phyloP scores from a whole-genome alignment of 2,329 filamentous ascomycete species.

The Trichophyton equinum region DNA sequence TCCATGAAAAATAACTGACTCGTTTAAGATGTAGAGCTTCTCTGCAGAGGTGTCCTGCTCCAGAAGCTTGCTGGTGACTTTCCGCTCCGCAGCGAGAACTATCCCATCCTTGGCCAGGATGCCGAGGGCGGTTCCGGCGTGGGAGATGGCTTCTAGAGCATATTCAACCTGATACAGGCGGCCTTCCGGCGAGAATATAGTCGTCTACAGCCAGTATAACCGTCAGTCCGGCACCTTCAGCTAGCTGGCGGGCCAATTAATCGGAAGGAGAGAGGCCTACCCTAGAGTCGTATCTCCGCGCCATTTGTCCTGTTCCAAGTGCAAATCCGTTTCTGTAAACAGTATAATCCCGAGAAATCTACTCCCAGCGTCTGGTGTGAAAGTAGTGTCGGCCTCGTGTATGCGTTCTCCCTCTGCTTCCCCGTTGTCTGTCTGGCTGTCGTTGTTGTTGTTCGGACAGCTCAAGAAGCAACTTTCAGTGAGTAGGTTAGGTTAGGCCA shows the following conservation, averaged over 20 bases:
- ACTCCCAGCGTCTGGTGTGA: background rate
- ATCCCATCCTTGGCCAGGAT: conserved; percentile 98
- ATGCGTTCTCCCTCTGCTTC: background rate
- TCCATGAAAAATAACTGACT: conserved; percentile 47
- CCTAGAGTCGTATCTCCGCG: conserved; percentile 92
- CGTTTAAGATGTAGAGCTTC: conserved; percentile 98
- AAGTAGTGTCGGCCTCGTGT: background rate
- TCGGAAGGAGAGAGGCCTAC: conserved; percentile 42
- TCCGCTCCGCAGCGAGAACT: conserved; percentile 91
- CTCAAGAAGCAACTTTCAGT: conserved; percentile 9
- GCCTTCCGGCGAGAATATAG: conserved; percentile 98
- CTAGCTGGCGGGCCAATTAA: conserved; percentile 6
- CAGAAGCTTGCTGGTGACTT: conserved; percentile 96
- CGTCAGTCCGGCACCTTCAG: conserved; percentile 6
- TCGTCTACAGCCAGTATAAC: conserved; percentile 52
- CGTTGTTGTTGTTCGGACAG: background rate
- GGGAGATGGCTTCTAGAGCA: conserved; percentile 95
- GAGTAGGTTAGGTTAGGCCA: conserved; percentile 6
- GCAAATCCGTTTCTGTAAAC: background rate
- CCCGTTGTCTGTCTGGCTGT: conserved; percentile 6
- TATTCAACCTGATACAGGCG: conserved; percentile 99
- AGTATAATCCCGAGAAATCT: background rate
- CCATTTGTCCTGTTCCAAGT: conserved; percentile 49
- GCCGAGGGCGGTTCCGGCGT: conserved; percentile 90
- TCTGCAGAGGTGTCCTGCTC: conserved; percentile 99